These are phyloP conservation scores for Tuber brumale DNA, from an alignment of 495 filamentous ascomycete genomes.

Conservation along the genomic window DNA sequence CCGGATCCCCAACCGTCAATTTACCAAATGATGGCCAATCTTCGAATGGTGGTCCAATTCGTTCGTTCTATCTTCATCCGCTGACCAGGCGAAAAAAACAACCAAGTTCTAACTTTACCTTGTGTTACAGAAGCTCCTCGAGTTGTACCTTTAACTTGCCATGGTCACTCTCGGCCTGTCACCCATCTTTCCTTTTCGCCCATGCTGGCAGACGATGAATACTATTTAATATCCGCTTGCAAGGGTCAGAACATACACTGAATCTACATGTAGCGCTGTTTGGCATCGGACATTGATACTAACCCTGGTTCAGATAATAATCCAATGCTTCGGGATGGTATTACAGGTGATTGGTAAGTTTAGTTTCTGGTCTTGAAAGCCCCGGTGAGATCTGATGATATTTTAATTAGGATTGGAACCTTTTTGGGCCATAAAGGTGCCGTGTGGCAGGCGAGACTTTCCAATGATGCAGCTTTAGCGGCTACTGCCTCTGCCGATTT, in stretches of 20 bases:
- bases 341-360: slow-evolving; percentile 84
- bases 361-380: neutral
- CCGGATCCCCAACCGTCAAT: slow-evolving; percentile 31
- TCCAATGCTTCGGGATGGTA: slow-evolving; percentile 94
- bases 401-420: slow-evolving; percentile 71
- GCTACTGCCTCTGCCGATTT: slow-evolving; percentile 95
- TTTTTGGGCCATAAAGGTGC: slow-evolving; percentile 98
- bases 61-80: slow-evolving; percentile 22
- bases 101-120: slow-evolving; percentile 12
- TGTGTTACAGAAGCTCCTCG: slow-evolving; percentile 45
- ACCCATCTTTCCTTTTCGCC: slow-evolving; percentile 92
- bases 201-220: slow-evolving; percentile 74
- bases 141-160: slow-evolving; percentile 87
- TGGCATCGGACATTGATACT: neutral
- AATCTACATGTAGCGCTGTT: neutral
- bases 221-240: slow-evolving; percentile 95
- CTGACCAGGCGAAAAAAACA: neutral
- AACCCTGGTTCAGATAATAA: slow-evolving; percentile 64
- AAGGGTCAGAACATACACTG: slow-evolving; percentile 58
- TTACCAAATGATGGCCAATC: slow-evolving; percentile 27
- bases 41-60: slow-evolving; percentile 37
- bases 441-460: slow-evolving; percentile 89
- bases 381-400: neutral
- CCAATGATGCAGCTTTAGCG: slow-evolving; percentile 76
- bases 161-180: slow-evolving; percentile 92